Evolutionary conservation across 1,284 basidiomycete genomes (phyloP).

Genomic region (Cryptococcus amylolentus): DNA sequence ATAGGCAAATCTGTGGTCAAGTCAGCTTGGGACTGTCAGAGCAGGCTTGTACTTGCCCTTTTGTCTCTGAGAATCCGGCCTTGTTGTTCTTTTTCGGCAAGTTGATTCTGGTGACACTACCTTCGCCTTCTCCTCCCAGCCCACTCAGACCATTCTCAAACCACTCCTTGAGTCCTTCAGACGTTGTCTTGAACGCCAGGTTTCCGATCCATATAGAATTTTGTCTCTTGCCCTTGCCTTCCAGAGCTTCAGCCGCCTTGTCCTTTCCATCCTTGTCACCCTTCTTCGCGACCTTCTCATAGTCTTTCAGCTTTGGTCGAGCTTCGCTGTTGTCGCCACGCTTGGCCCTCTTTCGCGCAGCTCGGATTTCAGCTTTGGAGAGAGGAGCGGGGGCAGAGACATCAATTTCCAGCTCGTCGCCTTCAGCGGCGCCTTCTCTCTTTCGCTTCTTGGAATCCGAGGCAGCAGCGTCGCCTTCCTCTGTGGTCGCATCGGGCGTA

Average conservation of each 20-base stretch:
- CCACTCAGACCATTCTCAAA: conserved; percentile 62
- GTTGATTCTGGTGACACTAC: conserved; percentile 54
- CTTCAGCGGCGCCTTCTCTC: conserved; percentile 22
- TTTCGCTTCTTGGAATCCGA: conserved; percentile 23
- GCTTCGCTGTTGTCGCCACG: conserved; percentile 17
- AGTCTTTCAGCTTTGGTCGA: conserved; percentile 13
- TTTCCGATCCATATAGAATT: conserved; percentile 96
- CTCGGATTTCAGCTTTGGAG: conserved; percentile 48
- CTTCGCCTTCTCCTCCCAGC: conserved; percentile 30
- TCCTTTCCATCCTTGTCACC: conserved; percentile 56
- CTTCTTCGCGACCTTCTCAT: conserved; percentile 45
- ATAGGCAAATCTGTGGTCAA: conserved; percentile 75
- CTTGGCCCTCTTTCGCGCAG: conserved; percentile 44
- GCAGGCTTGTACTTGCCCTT: conserved; percentile 46
- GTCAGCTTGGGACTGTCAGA: neutral
- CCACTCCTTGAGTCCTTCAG: conserved; percentile 65
- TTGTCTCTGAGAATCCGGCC: conserved; percentile 52
- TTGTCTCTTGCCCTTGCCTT: conserved; percentile 54
- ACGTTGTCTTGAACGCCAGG: conserved; percentile 82
- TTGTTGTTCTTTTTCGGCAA: conserved; percentile 52
- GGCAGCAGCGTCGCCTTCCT: conserved; percentile 10
- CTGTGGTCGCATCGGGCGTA: conserved; percentile 7
- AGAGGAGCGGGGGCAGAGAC: conserved; percentile 43
- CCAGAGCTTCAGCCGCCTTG: conserved; percentile 2
- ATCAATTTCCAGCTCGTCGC: conserved; percentile 46